Evolutionary conservation across 1,139 yeast species (phyloP).

Genomic region (Protomyces arabidopsidicola): DNA sequence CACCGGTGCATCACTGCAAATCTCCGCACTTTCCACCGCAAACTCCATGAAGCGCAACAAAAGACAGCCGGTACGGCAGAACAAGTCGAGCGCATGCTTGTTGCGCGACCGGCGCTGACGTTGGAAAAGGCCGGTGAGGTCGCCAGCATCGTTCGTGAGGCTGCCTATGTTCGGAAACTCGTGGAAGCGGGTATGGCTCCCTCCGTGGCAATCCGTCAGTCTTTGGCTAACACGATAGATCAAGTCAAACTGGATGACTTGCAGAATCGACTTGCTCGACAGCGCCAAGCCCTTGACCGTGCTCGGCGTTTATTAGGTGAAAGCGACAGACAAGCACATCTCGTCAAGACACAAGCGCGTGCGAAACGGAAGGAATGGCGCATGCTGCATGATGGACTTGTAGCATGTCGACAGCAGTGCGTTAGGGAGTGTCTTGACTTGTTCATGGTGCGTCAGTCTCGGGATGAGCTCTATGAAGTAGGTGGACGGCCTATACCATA

Average conservation of each 20-base stretch:
- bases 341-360: background rate
- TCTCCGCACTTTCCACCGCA: background rate
- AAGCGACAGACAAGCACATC: background rate
- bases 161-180: conserved; percentile 1
- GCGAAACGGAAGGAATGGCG: conserved; percentile 10
- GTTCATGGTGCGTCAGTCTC: background rate
- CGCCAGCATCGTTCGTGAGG: conserved; percentile 10
- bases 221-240: background rate
- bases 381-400: background rate
- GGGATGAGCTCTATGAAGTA: background rate
- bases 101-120: background rate
- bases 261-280: conserved; percentile 17
- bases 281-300: conserved; percentile 5
- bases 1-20: background rate
- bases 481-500: conserved; percentile 9
- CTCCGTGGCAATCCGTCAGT: too few species aligned
- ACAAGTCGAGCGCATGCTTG: background rate
- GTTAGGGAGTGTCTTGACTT: background rate
- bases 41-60: background rate
- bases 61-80: background rate
- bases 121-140: background rate
- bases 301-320: background rate
- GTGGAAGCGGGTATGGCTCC: background rate
- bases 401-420: background rate
- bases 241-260: conserved; percentile 11